phyloP scores from a whole-genome alignment of 225 moss, liverwort and hornwort genomes.

The Thuidium tamariscinum region DNA sequence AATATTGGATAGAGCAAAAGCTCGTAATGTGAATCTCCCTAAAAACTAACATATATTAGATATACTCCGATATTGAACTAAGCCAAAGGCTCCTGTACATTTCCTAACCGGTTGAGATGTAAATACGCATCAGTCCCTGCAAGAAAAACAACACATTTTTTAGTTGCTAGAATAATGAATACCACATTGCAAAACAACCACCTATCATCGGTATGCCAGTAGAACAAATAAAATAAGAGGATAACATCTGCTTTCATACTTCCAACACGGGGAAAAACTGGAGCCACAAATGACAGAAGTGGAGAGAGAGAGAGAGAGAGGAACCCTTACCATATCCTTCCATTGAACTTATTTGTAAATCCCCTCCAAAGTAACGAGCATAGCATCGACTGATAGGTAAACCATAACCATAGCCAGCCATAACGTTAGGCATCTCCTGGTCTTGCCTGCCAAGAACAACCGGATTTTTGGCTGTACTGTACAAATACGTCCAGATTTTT shows the following conservation, averaged over 20 bases:
- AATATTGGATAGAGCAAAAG: neutral
- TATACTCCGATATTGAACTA: neutral
- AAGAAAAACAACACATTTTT: neutral
- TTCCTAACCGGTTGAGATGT: conserved; percentile 74
- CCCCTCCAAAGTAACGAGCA: conserved; percentile 88
- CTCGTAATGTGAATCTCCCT: neutral
- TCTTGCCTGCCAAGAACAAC: conserved; percentile 38
- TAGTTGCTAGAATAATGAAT: neutral
- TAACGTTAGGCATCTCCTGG: conserved; percentile 61
- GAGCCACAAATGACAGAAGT: neutral
- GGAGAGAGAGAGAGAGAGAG: neutral
- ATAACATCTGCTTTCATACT: neutral
- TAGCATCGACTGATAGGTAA: conserved; percentile 85
- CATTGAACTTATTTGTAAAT: conserved; percentile 86
- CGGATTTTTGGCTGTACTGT: conserved; percentile 70
- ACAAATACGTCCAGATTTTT: conserved; percentile 86
- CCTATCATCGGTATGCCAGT: neutral
- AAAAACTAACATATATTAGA: neutral
- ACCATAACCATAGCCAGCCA: conserved; percentile 96
- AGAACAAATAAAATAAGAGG: neutral
- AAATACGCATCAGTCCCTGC: conserved; percentile 91
- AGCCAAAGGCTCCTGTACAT: conserved; percentile 78
- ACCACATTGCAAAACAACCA: neutral
- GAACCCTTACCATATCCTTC: conserved; percentile 68
- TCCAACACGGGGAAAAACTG: neutral